Evolutionary conservation across 2,329 filamentous ascomycete genomes (phyloP), one percentile per base, ranked within the genome.

Genomic region (Dactylellina haptotyla): DNA sequence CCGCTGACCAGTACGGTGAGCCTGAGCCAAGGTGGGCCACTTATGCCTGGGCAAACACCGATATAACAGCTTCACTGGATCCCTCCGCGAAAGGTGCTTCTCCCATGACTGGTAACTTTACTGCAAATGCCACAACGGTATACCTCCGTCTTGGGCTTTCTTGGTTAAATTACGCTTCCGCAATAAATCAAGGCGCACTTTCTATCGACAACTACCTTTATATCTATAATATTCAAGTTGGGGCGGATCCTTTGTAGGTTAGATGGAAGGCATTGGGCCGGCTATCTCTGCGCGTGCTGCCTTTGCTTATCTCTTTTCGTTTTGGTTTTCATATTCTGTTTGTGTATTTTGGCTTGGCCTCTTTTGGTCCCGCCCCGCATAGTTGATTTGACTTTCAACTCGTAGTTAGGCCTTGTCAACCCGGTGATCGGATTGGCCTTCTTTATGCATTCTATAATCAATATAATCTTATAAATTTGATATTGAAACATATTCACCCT

Each of bases 71-170:
- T 28, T 28, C 3, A 12, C 5, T 5, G 20, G 16, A 37, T 14
- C 1, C 16, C 1, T 39, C 50, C 14, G 23, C 25, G 2, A 25
- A 37, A 0, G 18, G 30, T 3, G 16, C 18, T 9, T 54, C 50
- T 18, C 14, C 39, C 39, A 37, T 57, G 32, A 57, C 53, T 18
- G 37, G 23, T 9, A 57, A 57, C n/a, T 57, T 57, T 41, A 57
- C 53, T 4, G 37, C 53, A 8, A 57, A 3, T 16, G 25, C 2
- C 6, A 43, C 18, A n/a, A 26, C 34, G 18, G 12, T 26, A 3
- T 28, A 26, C 20, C 20, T 43, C n/a, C 12, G 53, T 4, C 9
- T 57, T 23, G 53, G 53, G 5, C 14, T 43, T 4, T 20, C 18
- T 6, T 57, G 53, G 53, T 26, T n/a, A 14, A 57, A 57, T 23